Percentiles rank a stretch among this genome's conserved stretches.
These are phyloP conservation scores for Senna tora DNA, from an alignment of 306 rosid genomes.

Conservation along the genomic window DNA sequence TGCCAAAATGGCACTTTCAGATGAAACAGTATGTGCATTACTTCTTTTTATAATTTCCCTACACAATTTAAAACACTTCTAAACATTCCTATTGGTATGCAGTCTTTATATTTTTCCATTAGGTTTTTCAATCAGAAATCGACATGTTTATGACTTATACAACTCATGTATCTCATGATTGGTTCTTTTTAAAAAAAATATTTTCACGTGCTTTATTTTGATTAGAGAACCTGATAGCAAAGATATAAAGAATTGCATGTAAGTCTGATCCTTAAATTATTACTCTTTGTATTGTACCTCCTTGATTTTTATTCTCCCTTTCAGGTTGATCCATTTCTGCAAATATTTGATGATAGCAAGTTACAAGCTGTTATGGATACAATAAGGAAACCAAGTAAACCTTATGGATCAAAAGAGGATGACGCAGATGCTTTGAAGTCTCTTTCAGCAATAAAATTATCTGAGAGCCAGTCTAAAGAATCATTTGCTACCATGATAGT, in stretches of 20 bases:
- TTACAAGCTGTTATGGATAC: conserved; percentile 57
- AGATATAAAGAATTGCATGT: too few relatives aligned
- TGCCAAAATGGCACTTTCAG: conserved; percentile 58
- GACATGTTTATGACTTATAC: too few relatives aligned
- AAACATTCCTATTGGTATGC: conserved; percentile 14
- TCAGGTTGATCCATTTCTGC: conserved; percentile 86
- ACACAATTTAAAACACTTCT: neutral
- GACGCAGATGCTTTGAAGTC: conserved; percentile 61
- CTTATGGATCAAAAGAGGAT: conserved; percentile 80
- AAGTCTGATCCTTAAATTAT: too few relatives aligned
- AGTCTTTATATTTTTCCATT: neutral
- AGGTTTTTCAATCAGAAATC: too few relatives aligned
- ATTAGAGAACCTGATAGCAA: too few relatives aligned
- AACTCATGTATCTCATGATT: too few relatives aligned
- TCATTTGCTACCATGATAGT: conserved; percentile 67
- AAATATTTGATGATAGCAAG: conserved; percentile 65
- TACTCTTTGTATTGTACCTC: too few relatives aligned
- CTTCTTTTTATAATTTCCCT: neutral
- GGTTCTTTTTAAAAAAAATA: too few relatives aligned
- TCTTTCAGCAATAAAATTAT: conserved; percentile 58
- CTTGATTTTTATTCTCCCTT: conserved; percentile 28
- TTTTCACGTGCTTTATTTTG: too few relatives aligned
- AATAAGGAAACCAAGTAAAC: conserved; percentile 37
- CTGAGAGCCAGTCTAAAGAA: conserved; percentile 72
- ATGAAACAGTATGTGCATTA: conserved; percentile 55